Evolutionary conservation across 208 protist genomes (phyloP).

Genomic region (Entamoeba invadens): DNA sequence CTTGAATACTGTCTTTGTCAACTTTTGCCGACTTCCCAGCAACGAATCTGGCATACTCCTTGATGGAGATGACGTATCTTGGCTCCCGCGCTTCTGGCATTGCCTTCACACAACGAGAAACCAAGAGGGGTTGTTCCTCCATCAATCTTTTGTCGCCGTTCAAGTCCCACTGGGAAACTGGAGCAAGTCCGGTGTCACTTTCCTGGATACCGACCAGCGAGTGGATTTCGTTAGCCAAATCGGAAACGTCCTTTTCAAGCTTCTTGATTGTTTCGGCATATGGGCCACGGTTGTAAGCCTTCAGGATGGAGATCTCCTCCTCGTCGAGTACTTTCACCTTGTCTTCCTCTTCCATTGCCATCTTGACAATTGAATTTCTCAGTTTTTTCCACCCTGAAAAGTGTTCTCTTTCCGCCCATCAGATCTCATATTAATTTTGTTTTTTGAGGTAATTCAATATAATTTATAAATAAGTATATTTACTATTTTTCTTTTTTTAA

Average conservation of each 20-base stretch:
- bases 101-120: conserved; percentile 11
- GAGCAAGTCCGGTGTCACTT: conserved; percentile 91
- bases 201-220: conserved; percentile 75
- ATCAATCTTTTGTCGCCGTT: conserved; percentile 83
- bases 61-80: not conserved
- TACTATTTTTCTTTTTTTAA: too few species aligned
- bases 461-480: too few species aligned
- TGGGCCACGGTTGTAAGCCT: conserved; percentile 44
- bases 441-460: too few species aligned
- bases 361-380: too few species aligned
- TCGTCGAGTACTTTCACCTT: not conserved
- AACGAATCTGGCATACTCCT: not conserved
- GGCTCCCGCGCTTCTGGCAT: not conserved
- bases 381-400: too few species aligned
- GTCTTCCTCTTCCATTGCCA: not conserved
- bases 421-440: too few species aligned
- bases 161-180: conserved; percentile 91
- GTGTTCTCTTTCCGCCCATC: too few species aligned
- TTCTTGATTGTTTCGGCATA: conserved; percentile 83
- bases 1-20: conserved; percentile 89
- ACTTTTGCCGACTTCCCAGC: not conserved
- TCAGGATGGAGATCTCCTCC: not conserved
- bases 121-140: conserved; percentile 84
- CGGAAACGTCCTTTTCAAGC: conserved; percentile 81
- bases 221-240: conserved; percentile 73